Conservation (phyloP, 352 stramenopile species). For the Pythium diclinum region DNA sequence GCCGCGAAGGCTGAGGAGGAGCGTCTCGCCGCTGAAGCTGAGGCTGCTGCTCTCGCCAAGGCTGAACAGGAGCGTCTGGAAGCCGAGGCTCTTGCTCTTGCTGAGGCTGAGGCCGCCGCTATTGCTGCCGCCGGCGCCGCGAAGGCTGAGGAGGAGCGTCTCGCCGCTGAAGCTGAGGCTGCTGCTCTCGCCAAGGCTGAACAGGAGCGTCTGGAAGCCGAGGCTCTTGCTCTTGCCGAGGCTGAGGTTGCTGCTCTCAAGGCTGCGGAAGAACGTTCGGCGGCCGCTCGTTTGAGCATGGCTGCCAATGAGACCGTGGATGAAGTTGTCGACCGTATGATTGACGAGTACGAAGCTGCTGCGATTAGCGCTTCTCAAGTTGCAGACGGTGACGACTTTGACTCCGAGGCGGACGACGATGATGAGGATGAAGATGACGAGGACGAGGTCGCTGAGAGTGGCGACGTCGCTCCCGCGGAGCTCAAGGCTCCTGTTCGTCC, state of each 20-base stretch:
- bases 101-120: conserved; percentile 13
- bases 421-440: conserved; percentile 21
- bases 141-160: conserved; percentile 10
- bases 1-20: conserved; percentile 1
- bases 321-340: conserved; percentile 18
- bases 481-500: conserved; percentile 17
- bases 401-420: conserved; percentile 19
- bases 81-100: conserved; percentile 2
- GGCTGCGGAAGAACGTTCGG: conserved; percentile 2
- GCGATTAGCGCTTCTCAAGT: conserved; percentile 17
- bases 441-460: conserved; percentile 3
- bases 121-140: neutral
- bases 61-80: neutral
- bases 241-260: conserved; percentile 10
- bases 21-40: conserved; percentile 8
- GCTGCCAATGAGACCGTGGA: conserved; percentile 13
- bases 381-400: conserved; percentile 3
- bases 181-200: neutral
- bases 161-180: conserved; percentile 5
- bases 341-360: conserved; percentile 19
- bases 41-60: neutral
- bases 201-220: neutral
- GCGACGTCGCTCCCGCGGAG: conserved; percentile 8
- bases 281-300: conserved; percentile 9
- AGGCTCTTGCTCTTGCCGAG: conserved; percentile 4